Percentiles rank a stretch among this genome's conserved stretches.
Conservation (phyloP, 1,139 yeast species). For the Pichia sp. region DNA sequence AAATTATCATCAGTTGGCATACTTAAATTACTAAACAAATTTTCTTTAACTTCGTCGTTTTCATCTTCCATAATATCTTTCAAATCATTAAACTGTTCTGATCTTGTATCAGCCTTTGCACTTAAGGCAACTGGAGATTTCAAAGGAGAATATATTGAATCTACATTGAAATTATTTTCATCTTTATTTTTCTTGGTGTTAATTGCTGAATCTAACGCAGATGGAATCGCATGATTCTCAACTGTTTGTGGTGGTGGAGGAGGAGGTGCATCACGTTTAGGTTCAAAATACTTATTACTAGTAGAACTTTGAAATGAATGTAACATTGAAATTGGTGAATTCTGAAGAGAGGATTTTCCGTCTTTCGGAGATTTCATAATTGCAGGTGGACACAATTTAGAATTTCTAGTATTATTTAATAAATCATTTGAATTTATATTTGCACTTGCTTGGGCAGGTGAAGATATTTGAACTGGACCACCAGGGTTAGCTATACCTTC, state of each 20-base stretch:
- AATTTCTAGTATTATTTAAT: neutral
- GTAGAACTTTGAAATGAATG: neutral
- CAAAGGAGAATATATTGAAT: neutral
- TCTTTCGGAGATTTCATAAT: neutral
- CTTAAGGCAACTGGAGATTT: slow-evolving; percentile 8
- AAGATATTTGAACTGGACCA: slow-evolving; percentile 20
- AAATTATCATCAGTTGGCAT: slow-evolving; percentile 7
- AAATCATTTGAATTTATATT: neutral
- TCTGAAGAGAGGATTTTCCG: neutral
- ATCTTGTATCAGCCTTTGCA: neutral
- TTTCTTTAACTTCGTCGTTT: slow-evolving; percentile 8
- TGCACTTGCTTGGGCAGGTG: slow-evolving; percentile 16
- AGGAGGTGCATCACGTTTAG: slow-evolving; percentile 11
- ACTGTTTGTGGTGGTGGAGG: slow-evolving; percentile 6
- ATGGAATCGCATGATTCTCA: neutral
- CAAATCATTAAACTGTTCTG: slow-evolving; percentile 1
- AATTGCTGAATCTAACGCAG: slow-evolving; percentile 1
- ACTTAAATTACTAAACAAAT: neutral
- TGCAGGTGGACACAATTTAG: neutral
- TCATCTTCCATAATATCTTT: slow-evolving; percentile 8
- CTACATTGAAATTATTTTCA: neutral
- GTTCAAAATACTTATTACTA: slow-evolving; percentile 3
- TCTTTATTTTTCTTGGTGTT: neutral
- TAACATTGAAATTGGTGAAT: no score
- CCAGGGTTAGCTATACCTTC: slow-evolving; percentile 19